These are phyloP conservation scores for Nicotiana undulata DNA, from an alignment of 257 asterid species.

Conservation along the genomic window DNA sequence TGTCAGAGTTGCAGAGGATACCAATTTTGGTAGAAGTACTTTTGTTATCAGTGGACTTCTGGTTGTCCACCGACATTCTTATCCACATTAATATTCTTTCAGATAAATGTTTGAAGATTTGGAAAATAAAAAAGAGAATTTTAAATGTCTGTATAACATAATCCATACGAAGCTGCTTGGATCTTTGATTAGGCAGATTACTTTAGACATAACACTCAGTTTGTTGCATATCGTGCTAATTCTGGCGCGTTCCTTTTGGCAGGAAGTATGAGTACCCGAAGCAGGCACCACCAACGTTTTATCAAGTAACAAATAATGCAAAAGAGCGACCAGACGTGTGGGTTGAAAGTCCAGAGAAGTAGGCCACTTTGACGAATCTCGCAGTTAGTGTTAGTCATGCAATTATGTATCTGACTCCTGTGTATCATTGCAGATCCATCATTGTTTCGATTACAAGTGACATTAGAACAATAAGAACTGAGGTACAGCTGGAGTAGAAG, in stretches of 20 bases:
- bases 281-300: constrained; percentile 84
- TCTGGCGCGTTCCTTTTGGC: constrained; percentile 12
- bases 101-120: neutral
- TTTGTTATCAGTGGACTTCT: neutral
- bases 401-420: constrained; percentile 19
- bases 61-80: neutral
- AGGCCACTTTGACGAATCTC: constrained; percentile 22
- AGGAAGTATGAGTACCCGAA: constrained; percentile 88
- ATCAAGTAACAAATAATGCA: constrained; percentile 85
- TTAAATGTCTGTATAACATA: neutral
- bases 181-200: neutral
- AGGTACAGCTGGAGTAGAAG: constrained; percentile 39
- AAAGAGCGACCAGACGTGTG: constrained; percentile 99
- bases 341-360: constrained; percentile 98
- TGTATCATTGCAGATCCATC: constrained; percentile 54
- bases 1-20: neutral
- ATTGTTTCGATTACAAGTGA: constrained; percentile 91
- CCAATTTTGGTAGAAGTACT: neutral
- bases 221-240: neutral
- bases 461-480: constrained; percentile 90
- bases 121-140: neutral
- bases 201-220: neutral
- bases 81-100: neutral
- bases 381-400: neutral
- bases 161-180: neutral